These are phyloP conservation scores for Gastrolobium villosum DNA, from an alignment of 306 rosid species.

Conservation along the genomic window DNA sequence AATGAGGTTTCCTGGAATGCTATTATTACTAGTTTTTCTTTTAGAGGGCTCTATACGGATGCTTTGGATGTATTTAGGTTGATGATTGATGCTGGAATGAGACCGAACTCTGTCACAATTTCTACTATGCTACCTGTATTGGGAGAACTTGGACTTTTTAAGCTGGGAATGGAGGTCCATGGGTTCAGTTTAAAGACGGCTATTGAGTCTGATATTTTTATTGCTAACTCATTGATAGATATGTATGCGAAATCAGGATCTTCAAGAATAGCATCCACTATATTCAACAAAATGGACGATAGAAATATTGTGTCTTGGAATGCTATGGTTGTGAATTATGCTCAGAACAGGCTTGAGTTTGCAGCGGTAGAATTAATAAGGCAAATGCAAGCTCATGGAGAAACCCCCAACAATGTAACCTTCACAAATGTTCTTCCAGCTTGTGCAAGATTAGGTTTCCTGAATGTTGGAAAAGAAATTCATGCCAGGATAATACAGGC, in stretches of 20 bases:
- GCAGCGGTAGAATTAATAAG: constrained; percentile 68
- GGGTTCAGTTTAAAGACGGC: constrained; percentile 72
- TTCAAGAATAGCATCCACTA: constrained; percentile 57
- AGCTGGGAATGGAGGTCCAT: constrained; percentile 73
- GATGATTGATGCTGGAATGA: constrained; percentile 69
- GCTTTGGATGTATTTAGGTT: constrained; percentile 67
- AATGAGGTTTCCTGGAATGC: constrained; percentile 94
- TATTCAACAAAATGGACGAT: constrained; percentile 65
- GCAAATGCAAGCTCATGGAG: constrained; percentile 76
- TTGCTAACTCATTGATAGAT: constrained; percentile 81
- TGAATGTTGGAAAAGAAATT: constrained; percentile 75
- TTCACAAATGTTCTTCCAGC: constrained; percentile 92
- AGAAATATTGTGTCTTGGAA: constrained; percentile 89
- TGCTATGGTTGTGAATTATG: constrained; percentile 87
- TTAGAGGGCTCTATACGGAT: constrained; percentile 53
- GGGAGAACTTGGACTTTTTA: constrained; percentile 69
- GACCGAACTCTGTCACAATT: constrained; percentile 76
- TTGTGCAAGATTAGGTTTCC: constrained; percentile 77
- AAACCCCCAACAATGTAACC: constrained; percentile 73
- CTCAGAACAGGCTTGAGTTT: constrained; percentile 73
- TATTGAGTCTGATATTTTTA: constrained; percentile 69
- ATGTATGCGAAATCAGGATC: constrained; percentile 84
- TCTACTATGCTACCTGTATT: constrained; percentile 79
- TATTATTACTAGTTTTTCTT: constrained; percentile 73
- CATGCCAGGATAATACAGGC: constrained; percentile 70